Evolutionary conservation across 2,329 filamentous ascomycete species (phyloP).

Genomic region (Pseudogymnoascus sp.): DNA sequence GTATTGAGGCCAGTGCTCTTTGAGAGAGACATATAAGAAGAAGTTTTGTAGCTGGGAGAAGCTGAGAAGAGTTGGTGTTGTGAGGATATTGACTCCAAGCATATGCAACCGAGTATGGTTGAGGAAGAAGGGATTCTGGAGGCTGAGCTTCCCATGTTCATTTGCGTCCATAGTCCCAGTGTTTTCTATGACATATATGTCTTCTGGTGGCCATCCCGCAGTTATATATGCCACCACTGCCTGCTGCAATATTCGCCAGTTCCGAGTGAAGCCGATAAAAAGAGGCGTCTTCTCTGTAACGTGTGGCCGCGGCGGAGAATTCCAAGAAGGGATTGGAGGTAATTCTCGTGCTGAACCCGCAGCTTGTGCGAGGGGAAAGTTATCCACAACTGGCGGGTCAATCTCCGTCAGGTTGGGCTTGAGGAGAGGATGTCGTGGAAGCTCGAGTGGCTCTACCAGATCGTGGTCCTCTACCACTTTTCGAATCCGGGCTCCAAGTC

Average conservation of each 20-base stretch:
- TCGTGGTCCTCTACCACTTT: background rate
- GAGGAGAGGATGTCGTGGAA: conserved; percentile 19
- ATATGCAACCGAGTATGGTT: conserved; percentile 41
- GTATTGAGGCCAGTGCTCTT: conserved; percentile 39
- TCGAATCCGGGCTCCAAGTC: background rate
- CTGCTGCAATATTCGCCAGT: conserved; percentile 47
- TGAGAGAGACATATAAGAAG: conserved; percentile 39
- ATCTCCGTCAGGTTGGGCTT: conserved; percentile 8
- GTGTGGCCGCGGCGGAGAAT: conserved; percentile 33
- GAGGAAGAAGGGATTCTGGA: conserved; percentile 49
- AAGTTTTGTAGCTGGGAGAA: conserved; percentile 50
- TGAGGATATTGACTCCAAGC: conserved; percentile 45
- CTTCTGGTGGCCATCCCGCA: conserved; percentile 45
- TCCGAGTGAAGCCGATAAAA: conserved; percentile 50
- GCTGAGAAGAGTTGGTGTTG: conserved; percentile 42
- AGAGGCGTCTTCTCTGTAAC: conserved; percentile 40
- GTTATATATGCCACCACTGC: conserved; percentile 48
- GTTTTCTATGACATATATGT: conserved; percentile 50
- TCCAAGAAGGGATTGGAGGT: conserved; percentile 39
- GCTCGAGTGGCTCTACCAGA: background rate
- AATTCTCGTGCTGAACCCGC: conserved; percentile 23
- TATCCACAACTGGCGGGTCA: conserved; percentile 21
- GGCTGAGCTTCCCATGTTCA: conserved; percentile 35
- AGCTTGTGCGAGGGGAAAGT: conserved; percentile 22
- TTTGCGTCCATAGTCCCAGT: conserved; percentile 46